Percentiles rank a stretch among this genome's conserved stretches.
phyloP scores from a whole-genome alignment of 2,329 filamentous ascomycete species.

The Fusarium longipes region DNA sequence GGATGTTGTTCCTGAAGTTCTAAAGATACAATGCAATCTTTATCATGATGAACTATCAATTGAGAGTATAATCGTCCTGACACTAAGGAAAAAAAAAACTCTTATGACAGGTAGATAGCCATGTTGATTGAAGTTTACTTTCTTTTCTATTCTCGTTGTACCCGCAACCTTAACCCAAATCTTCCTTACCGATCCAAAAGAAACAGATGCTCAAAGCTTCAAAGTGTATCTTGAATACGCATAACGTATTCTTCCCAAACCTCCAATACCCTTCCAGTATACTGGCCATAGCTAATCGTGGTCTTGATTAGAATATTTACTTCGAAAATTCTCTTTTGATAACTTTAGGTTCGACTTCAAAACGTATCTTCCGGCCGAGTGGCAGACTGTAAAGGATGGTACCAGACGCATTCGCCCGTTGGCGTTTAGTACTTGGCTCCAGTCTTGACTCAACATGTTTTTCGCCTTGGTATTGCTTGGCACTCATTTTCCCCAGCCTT shows the following conservation, averaged over 20 bases:
- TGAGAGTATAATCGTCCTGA: background rate
- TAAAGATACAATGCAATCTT: background rate
- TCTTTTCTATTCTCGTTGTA: conserved; percentile 4
- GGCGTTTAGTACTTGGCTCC: conserved; percentile 34
- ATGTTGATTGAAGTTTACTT: background rate
- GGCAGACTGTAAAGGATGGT: background rate
- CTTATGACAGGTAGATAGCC: background rate
- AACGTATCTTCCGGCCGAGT: background rate
- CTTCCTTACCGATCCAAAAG: background rate
- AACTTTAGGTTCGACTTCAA: background rate
- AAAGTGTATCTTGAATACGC: background rate
- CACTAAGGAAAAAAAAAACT: background rate
- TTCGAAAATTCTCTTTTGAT: background rate
- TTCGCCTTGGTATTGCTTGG: conserved; percentile 38
- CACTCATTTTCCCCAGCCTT: conserved; percentile 17
- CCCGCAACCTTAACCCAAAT: conserved; percentile 22
- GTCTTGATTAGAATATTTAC: conserved; percentile 3
- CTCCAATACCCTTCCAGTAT: background rate
- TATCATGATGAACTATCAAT: background rate
- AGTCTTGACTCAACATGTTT: conserved; percentile 37
- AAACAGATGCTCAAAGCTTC: conserved; percentile 9
- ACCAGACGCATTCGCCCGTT: conserved; percentile 17
- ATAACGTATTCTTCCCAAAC: background rate
- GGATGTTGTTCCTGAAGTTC: background rate
- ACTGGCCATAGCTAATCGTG: background rate